Conservation (phyloP, 768 basidiomycete species). For the Ramaria sp. region DNA sequence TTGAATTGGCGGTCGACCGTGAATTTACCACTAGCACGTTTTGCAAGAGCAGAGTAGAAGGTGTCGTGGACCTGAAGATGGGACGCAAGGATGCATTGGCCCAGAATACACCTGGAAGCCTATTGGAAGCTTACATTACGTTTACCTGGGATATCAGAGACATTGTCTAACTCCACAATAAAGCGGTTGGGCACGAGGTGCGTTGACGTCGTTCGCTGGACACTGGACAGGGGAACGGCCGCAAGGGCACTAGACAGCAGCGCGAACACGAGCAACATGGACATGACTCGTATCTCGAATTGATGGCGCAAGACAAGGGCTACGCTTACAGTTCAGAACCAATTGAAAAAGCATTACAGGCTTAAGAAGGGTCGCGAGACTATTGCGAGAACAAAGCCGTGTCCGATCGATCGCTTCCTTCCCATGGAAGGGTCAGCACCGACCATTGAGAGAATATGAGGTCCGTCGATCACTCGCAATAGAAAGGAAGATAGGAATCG, state of each 20-base stretch:
- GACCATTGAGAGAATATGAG: too few relatives aligned
- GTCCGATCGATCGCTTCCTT: too few relatives aligned
- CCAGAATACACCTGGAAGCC: background rate
- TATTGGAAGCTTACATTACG: conserved; percentile 11
- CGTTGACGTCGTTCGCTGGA: conserved; percentile 28
- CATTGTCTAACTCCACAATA: conserved; percentile 44
- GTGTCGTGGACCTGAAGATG: conserved; percentile 33
- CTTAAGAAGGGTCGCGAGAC: too few relatives aligned
- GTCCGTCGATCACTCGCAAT: too few relatives aligned
- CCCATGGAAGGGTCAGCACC: too few relatives aligned
- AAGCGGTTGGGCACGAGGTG: conserved; percentile 38
- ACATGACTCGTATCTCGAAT: too few relatives aligned
- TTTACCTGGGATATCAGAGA: conserved; percentile 15
- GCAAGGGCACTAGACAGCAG: conserved; percentile 6
- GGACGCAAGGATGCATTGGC: background rate
- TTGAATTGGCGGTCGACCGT: conserved; percentile 29
- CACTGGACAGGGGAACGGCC: conserved; percentile 21
- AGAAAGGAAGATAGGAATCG: background rate
- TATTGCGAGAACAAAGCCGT: too few relatives aligned
- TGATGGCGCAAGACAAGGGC: too few relatives aligned
- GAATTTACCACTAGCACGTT: conserved; percentile 13
- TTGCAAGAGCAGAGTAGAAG: conserved; percentile 29
- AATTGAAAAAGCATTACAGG: too few relatives aligned
- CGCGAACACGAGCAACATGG: too few relatives aligned
- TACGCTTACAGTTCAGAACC: too few relatives aligned